These are phyloP conservation scores for Penstemon barbatus DNA, from an alignment of 257 asterid species.

Conservation along the genomic window DNA sequence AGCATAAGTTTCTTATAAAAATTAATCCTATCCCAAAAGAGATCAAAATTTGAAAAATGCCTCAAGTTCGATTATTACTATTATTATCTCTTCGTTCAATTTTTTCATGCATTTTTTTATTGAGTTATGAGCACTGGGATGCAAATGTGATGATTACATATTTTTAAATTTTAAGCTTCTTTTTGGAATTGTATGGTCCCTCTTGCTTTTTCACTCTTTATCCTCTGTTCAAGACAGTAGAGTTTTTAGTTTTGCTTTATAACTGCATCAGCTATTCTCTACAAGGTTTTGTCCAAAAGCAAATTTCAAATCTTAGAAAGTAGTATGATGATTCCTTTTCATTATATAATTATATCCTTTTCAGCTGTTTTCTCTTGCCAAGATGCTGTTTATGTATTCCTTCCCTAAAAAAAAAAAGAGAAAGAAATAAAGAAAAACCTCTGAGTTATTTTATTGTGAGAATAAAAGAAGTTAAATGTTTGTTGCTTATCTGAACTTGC, in stretches of 20 bases:
- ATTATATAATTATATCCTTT: slow-evolving; percentile 22
- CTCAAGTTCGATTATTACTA: neutral
- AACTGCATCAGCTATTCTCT: slow-evolving; percentile 23
- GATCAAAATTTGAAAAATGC: slow-evolving; percentile 12
- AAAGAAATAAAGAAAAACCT: neutral
- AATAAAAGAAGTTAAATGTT: neutral
- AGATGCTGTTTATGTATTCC: slow-evolving; percentile 16
- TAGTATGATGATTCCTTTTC: slow-evolving; percentile 14
- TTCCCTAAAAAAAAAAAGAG: neutral
- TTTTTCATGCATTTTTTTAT: neutral
- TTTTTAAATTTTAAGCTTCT: slow-evolving; percentile 34
- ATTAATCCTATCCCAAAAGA: neutral
- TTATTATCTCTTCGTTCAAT: neutral
- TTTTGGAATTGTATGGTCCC: slow-evolving; percentile 35
- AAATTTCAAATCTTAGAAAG: slow-evolving; percentile 28
- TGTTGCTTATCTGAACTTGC: slow-evolving; percentile 21
- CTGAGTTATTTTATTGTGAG: slow-evolving; percentile 11
- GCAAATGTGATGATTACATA: slow-evolving; percentile 41
- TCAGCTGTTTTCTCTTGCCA: slow-evolving; percentile 21
- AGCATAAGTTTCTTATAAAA: neutral
- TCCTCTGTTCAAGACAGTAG: slow-evolving; percentile 7
- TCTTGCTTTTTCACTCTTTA: slow-evolving; percentile 10
- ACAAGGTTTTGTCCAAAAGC: slow-evolving; percentile 31
- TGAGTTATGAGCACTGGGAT: slow-evolving; percentile 5
- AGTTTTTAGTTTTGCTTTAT: slow-evolving; percentile 3